Evolutionary conservation across 2,329 filamentous ascomycete genomes (phyloP).

Genomic region (Fusarium pilosicola): DNA sequence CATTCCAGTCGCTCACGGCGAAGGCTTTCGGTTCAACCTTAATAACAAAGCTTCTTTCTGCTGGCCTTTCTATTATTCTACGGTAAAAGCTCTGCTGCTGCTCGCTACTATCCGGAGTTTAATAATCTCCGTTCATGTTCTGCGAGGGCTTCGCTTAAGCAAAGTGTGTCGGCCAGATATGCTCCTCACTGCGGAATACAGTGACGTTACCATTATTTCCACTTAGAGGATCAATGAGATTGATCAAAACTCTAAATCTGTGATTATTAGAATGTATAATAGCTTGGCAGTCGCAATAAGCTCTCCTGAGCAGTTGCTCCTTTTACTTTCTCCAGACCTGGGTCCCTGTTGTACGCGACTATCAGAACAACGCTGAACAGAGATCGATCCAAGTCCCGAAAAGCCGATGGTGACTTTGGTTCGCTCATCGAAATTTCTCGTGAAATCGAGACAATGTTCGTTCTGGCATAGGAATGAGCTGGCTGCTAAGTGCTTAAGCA

Average conservation of each 20-base stretch:
- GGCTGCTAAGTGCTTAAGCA: not conserved
- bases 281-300: not conserved
- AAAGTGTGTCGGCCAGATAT: not conserved
- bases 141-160: not conserved
- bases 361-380: not conserved
- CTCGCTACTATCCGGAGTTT: not conserved
- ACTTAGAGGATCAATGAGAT: not conserved
- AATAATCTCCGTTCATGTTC: not conserved
- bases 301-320: not conserved
- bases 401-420: not conserved
- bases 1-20: conserved; percentile 2
- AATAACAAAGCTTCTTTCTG: not conserved
- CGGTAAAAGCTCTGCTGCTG: not conserved
- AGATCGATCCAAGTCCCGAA: no score
- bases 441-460: not conserved
- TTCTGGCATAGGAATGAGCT: not conserved
- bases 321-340: not conserved
- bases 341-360: not conserved
- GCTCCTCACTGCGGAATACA: not conserved
- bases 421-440: not conserved
- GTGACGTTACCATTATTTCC: not conserved
- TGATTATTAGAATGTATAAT: not conserved
- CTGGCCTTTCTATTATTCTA: conserved; percentile 11
- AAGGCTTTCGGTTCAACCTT: not conserved
- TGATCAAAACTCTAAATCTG: not conserved